Conservation (phyloP, 805 yeast genomes). For the Metschnikowia chrysomelidarum region DNA sequence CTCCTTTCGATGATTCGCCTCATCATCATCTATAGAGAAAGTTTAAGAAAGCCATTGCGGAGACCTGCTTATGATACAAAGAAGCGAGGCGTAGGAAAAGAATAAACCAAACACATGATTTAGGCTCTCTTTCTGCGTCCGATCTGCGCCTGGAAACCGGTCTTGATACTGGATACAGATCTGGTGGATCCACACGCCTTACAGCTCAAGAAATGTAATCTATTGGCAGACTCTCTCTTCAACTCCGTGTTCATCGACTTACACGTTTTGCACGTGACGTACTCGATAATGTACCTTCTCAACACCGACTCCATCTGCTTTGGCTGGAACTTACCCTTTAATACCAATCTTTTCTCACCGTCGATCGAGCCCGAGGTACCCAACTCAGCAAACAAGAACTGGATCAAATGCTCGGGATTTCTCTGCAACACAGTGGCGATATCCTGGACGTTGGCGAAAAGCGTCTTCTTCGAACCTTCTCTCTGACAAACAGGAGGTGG, state of each 20-base stretch:
- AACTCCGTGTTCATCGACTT: conserved; percentile 95
- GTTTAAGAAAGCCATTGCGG: too few species aligned
- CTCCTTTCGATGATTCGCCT: too few species aligned
- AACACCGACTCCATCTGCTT: conserved; percentile 95
- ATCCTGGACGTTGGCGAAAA: conserved; percentile 93
- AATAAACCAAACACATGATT: conserved; percentile 16
- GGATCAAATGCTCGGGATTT: conserved; percentile 95
- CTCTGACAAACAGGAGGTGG: conserved; percentile 97
- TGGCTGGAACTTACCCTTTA: conserved; percentile 97
- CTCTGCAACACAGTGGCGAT: conserved; percentile 93
- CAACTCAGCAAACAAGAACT: conserved; percentile 94
- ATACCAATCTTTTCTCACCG: conserved; percentile 94
- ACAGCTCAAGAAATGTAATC: conserved; percentile 96
- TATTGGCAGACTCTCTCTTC: conserved; percentile 92
- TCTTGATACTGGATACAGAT: conserved; percentile 95
- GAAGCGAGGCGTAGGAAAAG: conserved; percentile 1
- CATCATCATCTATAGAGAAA: too few species aligned
- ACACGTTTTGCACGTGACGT: conserved; percentile 98
- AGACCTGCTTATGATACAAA: conserved; percentile 4
- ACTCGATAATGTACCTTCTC: conserved; percentile 94
- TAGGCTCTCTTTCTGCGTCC: conserved; percentile 77
- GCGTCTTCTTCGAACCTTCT: conserved; percentile 96
- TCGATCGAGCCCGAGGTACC: conserved; percentile 99
- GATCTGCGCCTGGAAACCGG: conserved; percentile 99
- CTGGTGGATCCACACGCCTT: conserved; percentile 97